A percentile compares a stretch with the other conserved stretches of the same genome.
Evolutionary conservation across 305 asterid genomes (phyloP).

Genomic region (Ruellia speciosa): DNA sequence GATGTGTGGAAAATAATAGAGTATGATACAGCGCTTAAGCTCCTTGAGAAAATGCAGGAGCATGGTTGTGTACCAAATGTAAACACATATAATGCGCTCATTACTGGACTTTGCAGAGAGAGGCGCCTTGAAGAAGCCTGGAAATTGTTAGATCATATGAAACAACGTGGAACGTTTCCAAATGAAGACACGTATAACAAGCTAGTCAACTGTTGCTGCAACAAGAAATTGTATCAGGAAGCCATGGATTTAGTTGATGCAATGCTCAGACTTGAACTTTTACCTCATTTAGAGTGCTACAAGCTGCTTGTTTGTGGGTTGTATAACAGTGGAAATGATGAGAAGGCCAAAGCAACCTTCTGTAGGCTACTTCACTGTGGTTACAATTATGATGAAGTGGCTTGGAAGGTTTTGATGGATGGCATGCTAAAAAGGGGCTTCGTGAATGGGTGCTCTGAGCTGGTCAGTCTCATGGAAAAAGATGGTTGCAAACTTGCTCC

Average conservation of each 20-base stretch:
- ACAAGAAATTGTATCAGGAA: constrained; percentile 45
- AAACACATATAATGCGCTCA: constrained; percentile 42
- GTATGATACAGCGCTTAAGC: constrained; percentile 43
- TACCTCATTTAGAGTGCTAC: constrained; percentile 50
- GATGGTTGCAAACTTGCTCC: constrained; percentile 47
- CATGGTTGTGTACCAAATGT: constrained; percentile 44
- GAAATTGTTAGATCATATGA: constrained; percentile 53
- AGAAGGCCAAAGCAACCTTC: constrained; percentile 44
- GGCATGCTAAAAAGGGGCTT: constrained; percentile 59
- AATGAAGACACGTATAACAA: constrained; percentile 44
- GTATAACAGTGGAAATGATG: constrained; percentile 43
- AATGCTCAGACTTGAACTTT: constrained; percentile 39
- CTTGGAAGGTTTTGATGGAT: constrained; percentile 72
- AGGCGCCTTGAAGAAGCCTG: constrained; percentile 48
- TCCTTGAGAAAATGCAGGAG: constrained; percentile 55
- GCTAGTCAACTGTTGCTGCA: constrained; percentile 52
- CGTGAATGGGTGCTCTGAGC: constrained; percentile 42
- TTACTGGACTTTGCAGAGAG: constrained; percentile 60
- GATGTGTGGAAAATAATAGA: constrained; percentile 73
- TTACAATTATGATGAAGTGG: constrained; percentile 68
- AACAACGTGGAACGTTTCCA: constrained; percentile 35
- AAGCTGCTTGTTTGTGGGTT: constrained; percentile 62
- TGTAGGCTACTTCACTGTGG: constrained; percentile 48
- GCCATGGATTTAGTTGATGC: constrained; percentile 41
- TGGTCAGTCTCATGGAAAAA: constrained; percentile 56